phyloP scores from a whole-genome alignment of 768 basidiomycete species.

The Agaricus subrufescens region DNA sequence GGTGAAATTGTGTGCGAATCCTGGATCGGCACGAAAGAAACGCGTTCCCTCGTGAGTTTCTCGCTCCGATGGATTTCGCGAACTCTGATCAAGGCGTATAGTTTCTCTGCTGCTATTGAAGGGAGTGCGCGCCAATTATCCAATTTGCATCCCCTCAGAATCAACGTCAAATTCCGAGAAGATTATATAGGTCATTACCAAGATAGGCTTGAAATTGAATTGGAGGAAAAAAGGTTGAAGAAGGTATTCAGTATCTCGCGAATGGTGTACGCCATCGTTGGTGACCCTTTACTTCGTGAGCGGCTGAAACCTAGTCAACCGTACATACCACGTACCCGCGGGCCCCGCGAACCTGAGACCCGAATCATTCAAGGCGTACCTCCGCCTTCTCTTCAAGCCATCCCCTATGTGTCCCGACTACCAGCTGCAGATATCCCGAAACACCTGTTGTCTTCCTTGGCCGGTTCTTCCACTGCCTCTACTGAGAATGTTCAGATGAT shows the following conservation, averaged over 20 bases:
- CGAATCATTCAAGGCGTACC: slow-evolving; percentile 36
- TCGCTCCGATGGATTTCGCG: too few species aligned
- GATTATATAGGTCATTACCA: slow-evolving; percentile 42
- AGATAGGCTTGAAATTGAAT: slow-evolving; percentile 48
- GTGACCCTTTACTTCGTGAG: slow-evolving; percentile 39
- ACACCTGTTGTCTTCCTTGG: slow-evolving; percentile 19
- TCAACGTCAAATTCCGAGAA: slow-evolving; percentile 31
- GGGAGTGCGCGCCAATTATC: slow-evolving; percentile 17
- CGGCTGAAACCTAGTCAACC: slow-evolving; percentile 38
- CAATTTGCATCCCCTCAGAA: slow-evolving; percentile 16
- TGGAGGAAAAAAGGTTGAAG: slow-evolving; percentile 38
- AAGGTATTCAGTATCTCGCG: slow-evolving; percentile 47
- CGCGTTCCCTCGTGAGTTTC: slow-evolving; percentile 6
- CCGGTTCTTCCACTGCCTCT: slow-evolving; percentile 23
- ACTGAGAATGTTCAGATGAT: slow-evolving; percentile 27
- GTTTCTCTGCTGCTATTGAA: slow-evolving; percentile 19
- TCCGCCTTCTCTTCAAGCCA: slow-evolving; percentile 34
- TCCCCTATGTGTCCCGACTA: slow-evolving; percentile 37
- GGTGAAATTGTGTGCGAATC: not conserved
- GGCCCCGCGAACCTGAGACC: slow-evolving; percentile 25
- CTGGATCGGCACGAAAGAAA: not conserved
- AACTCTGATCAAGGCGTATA: not conserved
- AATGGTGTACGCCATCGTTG: slow-evolving; percentile 38
- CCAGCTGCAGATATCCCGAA: slow-evolving; percentile 35
- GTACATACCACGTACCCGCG: slow-evolving; percentile 36